A percentile compares a stretch with the other conserved stretches of the same genome.
Evolutionary conservation across 2,329 filamentous ascomycete genomes (phyloP).

Genomic region (Fusarium ambrosium): DNA sequence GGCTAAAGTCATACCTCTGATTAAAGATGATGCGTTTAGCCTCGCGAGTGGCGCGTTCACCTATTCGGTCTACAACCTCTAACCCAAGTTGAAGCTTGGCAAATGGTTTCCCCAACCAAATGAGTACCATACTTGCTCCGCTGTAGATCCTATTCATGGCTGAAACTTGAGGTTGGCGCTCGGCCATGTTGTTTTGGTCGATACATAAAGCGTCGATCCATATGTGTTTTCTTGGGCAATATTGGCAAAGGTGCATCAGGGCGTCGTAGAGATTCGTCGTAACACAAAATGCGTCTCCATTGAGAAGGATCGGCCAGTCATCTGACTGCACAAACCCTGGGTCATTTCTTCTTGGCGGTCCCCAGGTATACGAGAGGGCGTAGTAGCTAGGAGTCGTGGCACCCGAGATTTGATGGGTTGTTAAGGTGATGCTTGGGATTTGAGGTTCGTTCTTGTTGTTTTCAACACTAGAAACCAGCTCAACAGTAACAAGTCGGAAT

Average conservation of each 20-base stretch:
- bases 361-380: constrained; percentile 2
- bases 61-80: not conserved
- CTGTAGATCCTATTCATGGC: not conserved
- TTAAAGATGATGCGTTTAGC: not conserved
- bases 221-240: not conserved
- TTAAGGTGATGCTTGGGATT: not conserved
- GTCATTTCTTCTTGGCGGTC: not conserved
- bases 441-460: not conserved
- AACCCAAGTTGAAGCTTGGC: not conserved
- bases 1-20: not conserved
- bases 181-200: not conserved
- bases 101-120: not conserved
- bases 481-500: not conserved
- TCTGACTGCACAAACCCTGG: not conserved
- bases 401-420: not conserved
- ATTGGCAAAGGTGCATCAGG: not conserved
- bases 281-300: not conserved
- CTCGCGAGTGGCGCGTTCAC: not conserved
- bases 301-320: not conserved
- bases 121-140: not conserved
- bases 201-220: constrained; percentile 8
- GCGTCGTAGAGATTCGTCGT: not conserved
- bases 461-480: not conserved
- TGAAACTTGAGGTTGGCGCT: not conserved
- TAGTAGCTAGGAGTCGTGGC: not conserved